Percentiles rank a stretch among this genome's conserved stretches.
Conservation (phyloP, 257 asterid genomes). For the Lycium ferocissimum region DNA sequence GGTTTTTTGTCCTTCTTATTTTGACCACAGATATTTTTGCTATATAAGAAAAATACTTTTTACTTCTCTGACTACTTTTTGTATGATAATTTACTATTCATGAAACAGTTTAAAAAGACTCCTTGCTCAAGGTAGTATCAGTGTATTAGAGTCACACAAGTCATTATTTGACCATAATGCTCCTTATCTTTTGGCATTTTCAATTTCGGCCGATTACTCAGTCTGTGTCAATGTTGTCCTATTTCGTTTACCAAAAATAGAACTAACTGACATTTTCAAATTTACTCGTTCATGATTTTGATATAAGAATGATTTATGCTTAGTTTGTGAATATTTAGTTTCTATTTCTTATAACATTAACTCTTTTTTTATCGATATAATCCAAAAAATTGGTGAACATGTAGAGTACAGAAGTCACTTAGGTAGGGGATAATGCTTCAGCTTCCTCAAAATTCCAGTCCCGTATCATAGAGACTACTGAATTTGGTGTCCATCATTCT, state of each 20-base stretch:
- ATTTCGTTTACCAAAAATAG: too few relatives aligned
- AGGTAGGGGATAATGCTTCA: neutral
- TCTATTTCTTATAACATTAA: too few relatives aligned
- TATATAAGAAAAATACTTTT: neutral
- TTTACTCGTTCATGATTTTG: too few relatives aligned
- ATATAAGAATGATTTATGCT: too few relatives aligned
- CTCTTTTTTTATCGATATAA: neutral
- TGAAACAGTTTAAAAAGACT: neutral
- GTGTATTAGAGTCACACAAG: neutral
- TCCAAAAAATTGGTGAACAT: neutral
- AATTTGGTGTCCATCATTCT: constrained; percentile 18
- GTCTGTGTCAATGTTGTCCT: too few relatives aligned
- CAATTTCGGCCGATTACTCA: neutral
- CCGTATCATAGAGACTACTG: neutral
- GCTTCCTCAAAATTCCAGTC: neutral
- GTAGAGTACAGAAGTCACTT: neutral
- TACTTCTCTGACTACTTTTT: neutral
- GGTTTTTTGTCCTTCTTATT: too few relatives aligned
- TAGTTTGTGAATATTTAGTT: too few relatives aligned
- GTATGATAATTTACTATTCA: neutral
- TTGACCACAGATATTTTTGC: neutral
- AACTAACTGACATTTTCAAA: too few relatives aligned
- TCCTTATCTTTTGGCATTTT: neutral
- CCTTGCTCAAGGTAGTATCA: neutral
- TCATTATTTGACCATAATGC: neutral